A percentile compares a stretch with the other conserved stretches of the same genome.
These are phyloP conservation scores for Pythium volutum DNA, from an alignment of 352 stramenopile genomes.

Conservation along the genomic window DNA sequence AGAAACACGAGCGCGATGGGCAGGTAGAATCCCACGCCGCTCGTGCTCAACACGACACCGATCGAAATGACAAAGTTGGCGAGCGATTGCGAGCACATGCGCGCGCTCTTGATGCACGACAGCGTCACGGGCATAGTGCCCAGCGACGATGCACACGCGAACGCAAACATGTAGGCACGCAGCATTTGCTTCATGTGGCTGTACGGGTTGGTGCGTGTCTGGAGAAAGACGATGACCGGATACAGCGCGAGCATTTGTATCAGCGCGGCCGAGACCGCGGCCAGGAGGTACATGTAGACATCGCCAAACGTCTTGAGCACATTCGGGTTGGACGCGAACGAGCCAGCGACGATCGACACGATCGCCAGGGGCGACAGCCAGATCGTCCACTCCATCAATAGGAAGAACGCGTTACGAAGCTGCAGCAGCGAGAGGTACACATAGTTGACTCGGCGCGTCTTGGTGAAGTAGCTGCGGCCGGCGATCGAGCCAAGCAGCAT, in stretches of 20 bases:
- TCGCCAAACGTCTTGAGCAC: too few relatives aligned
- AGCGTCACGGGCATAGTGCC: slow-evolving; percentile 65
- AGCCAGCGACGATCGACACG: slow-evolving; percentile 57
- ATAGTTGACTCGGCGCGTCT: slow-evolving; percentile 55
- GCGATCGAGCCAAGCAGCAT: slow-evolving; percentile 61
- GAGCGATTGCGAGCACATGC: slow-evolving; percentile 63
- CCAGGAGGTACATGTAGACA: too few relatives aligned
- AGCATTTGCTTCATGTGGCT: slow-evolving; percentile 63
- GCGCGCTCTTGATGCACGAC: slow-evolving; percentile 53
- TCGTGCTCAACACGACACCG: slow-evolving; percentile 61
- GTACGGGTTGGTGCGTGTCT: too few relatives aligned
- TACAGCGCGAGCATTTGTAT: too few relatives aligned
- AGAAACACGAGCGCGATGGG: slow-evolving; percentile 60
- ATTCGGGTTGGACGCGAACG: slow-evolving; percentile 48
- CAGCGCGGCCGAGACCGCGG: too few relatives aligned
- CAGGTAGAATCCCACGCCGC: slow-evolving; percentile 51
- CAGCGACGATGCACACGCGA: slow-evolving; percentile 50
- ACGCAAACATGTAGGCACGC: slow-evolving; percentile 34
- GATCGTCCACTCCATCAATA: slow-evolving; percentile 67
- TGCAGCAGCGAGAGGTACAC: slow-evolving; percentile 64
- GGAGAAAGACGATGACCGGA: too few relatives aligned
- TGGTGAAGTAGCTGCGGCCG: slow-evolving; percentile 56
- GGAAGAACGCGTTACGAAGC: slow-evolving; percentile 67
- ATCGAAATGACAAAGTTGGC: too few relatives aligned
- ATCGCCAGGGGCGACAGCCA: slow-evolving; percentile 57